Base-by-base conservation (phyloP, 495 filamentous ascomycete species). In the Podospora pseudoanserina region DNA sequence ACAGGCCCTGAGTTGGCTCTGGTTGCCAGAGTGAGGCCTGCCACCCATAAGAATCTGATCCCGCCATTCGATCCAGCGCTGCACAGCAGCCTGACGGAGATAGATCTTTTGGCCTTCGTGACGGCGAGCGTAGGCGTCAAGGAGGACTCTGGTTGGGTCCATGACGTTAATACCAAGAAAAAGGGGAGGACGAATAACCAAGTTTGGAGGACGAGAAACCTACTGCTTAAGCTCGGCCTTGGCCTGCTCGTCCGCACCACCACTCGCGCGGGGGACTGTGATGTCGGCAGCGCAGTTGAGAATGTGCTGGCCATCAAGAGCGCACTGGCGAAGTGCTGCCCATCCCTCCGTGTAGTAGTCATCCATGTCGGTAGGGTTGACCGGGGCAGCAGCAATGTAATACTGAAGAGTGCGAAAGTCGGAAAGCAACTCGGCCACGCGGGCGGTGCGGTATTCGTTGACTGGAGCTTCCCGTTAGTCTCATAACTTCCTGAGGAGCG, bases 31-130 rank as follows among this genome's bases (percentile, higher is more conserved):
- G 63, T 84, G 84, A 61, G 90, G 85, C 69, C 82, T 82, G 67
- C 87, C 83, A 55, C 90, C 90, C 70, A 87, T 83, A 28, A 94
- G 82, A 58, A 92, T 81, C 49, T 82, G 80, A 20, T 89, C 84
- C 54, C 93, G 86, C 72, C 89, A 86, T 70, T 92, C 89, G 71
- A 91, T 80, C 93, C 93, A 97, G 75, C 91, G 85, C 72, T 88
- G 86, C 20, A 89, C 91, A 16, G 92, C 92, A 4, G 86, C 86
- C 55, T 91, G 90, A 30, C 90, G 88, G 19, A 94, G 85, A 72
- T 94, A 94, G 68, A 93, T 92, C 77, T 90, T 91, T 76, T 95
- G 92, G 49, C 86, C 92, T 77, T 92, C 89, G 82, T 96, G 93
- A 63, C 93, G 87, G 64, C 93, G 88, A 19, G 90, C 84, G 72